Conservation (phyloP, 2,329 filamentous ascomycete genomes). For the Fusarium sp. region DNA sequence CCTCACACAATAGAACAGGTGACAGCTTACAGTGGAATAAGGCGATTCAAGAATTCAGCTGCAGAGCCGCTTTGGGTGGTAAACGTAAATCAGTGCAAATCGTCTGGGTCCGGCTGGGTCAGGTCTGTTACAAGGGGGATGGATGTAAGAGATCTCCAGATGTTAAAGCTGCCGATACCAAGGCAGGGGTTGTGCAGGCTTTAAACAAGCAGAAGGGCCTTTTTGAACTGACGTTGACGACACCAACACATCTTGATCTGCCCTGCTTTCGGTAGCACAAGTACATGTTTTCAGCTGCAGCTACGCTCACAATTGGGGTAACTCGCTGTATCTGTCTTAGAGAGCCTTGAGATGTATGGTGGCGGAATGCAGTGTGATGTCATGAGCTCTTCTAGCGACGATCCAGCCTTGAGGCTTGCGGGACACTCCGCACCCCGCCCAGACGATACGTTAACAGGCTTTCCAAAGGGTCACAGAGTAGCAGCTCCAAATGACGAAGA, state of each 20-base stretch:
- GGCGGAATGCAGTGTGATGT: constrained; percentile 49
- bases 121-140: constrained; percentile 23
- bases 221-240: constrained; percentile 39
- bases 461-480: neutral
- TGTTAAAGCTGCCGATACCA: neutral
- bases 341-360: constrained; percentile 19
- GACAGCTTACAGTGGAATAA: constrained; percentile 26
- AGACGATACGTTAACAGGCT: constrained; percentile 28
- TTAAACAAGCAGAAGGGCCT: constrained; percentile 32
- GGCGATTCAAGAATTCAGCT: constrained; percentile 18
- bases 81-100: constrained; percentile 23
- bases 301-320: constrained; percentile 22
- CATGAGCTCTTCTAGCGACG: constrained; percentile 35
- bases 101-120: constrained; percentile 13
- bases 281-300: constrained; percentile 17
- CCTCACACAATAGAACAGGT: neutral
- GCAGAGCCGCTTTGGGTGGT: constrained; percentile 5
- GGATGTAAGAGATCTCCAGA: constrained; percentile 20
- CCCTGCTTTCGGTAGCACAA: constrained; percentile 34
- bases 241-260: constrained; percentile 7
- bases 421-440: constrained; percentile 32
- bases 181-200: constrained; percentile 37
- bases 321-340: constrained; percentile 10
- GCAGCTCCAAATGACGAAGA: constrained; percentile 2
- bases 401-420: constrained; percentile 29